These are phyloP conservation scores for Calonectria pauciramosa DNA, from an alignment of 2,329 filamentous ascomycete genomes.

Conservation along the genomic window DNA sequence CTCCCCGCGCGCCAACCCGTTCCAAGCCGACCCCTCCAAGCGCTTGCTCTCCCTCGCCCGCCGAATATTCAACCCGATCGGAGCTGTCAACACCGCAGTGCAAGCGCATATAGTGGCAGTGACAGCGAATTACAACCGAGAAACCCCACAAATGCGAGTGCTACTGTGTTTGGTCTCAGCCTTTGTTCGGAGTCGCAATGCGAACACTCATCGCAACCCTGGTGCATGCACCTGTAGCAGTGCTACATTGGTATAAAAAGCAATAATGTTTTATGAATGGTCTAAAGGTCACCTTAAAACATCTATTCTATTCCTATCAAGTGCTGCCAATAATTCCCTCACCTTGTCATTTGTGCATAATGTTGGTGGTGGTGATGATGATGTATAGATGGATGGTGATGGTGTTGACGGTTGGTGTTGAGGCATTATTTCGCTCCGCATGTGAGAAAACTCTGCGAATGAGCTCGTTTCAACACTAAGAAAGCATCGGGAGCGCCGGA, in stretches of 20 bases:
- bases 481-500: constrained; percentile 16
- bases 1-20: background rate
- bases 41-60: background rate
- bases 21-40: no score
- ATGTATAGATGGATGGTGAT: background rate
- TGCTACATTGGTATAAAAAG: background rate
- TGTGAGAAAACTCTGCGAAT: background rate
- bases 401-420: constrained; percentile 21
- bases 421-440: background rate
- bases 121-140: background rate
- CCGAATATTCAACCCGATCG: background rate
- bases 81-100: background rate
- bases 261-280: no score
- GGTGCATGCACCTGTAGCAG: background rate
- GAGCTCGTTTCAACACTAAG: constrained; percentile 29
- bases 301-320: no score
- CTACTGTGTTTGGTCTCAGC: background rate
- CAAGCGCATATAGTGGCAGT: background rate
- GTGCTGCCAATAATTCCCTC: background rate
- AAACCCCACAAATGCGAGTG: background rate
- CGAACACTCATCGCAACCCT: background rate
- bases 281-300: background rate
- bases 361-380: background rate
- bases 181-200: background rate
- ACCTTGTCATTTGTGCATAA: background rate